Base-by-base conservation (phyloP, 352 stramenopile species). In the Pythium plurisporium region DNA sequence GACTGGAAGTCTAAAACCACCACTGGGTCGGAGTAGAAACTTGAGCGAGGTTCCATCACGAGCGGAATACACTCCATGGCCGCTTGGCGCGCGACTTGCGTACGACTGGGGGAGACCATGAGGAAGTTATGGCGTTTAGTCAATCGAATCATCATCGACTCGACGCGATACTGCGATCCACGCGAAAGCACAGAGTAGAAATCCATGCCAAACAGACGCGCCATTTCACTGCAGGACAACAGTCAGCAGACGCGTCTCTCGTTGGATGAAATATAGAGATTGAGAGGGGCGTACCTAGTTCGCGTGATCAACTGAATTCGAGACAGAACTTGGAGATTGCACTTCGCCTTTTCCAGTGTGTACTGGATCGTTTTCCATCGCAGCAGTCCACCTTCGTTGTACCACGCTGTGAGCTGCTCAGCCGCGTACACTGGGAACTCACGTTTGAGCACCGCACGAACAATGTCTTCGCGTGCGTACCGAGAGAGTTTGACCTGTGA, bases 1-100 rank as follows among this genome's bases (percentile, higher is more conserved):
- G 96, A 98, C 82, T 96, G 57, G 60, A 99, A 99, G 65, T 99
- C 98, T 42, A 99, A 91, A 17, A 99, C 97, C 26, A 99, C 87
- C 23, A 99, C 89, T 10, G 98, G 98, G 30, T 99, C 95, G 5
- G 83, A 74, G 69, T 99, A 98, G 66, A 99, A 98, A 38, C 78
- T 87, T 15, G 91, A 98, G 33, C 96, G 64, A 1, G 97, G 97
- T 66, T 99, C 97, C 69, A 98, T 94, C 1, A 98, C 92, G 8
- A 98, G 63, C 22, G 95, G 93, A 40, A 98, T 96, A 46, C 78
- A 82, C 60, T 98, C 93, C 82, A 98, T 93, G 2, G 91, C 78
- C 5, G 91, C 72, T 65, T 98, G 95, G 1, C 70, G 59, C 41
- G 91, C 88, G 22, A 98, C 89, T 76, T 91, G 82, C 0, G 69